Evolutionary conservation across 2,329 filamentous ascomycete species (phyloP), one percentile per base, ranked within the genome.

Genomic region (Monilinia laxa): DNA sequence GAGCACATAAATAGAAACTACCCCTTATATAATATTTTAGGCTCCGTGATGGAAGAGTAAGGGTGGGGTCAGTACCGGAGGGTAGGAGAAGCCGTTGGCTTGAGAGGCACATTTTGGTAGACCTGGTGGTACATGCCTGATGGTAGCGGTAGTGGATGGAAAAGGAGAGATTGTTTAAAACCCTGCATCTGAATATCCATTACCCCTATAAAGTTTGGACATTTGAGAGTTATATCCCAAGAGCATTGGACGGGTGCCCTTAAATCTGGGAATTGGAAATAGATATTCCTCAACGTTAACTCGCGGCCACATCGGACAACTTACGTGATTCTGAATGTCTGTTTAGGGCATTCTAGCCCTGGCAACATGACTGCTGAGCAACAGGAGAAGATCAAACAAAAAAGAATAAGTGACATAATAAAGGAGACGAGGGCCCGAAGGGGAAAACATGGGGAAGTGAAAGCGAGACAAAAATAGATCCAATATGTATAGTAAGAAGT

Each of bases 11-110:
- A 35, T 35, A 35, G 31, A 35, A 35, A 35, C 31, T 35, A 35
- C 31, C 31, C 12, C 11, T 64, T 35, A 18, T 6, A 56, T 56
- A 20, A 64, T 16, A 64, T 56, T 56, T 56, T 56, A 64, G 51
- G 4, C 31, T 42, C 51, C 20, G 35, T 16, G 12, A 7, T n/a
- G 28, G 18, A 18, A 1, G 14, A 40, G 20, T 23, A 18, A 1
- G 14, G 57, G 25, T 23, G 49, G 57, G 18, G 25, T 35, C 2
- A 5, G 35, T 54, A 9, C 6, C 18, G 52, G 25, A 14, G 18
- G 28, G 28, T 28, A n/a, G 28, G 52, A 35, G 7, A 28, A 49
- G 42, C 49, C 52, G 57, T 60, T n/a, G 38, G 28, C 42, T 38
- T 51, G 45, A 49, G 42, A 23, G 11, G 20, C 20, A 18, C 9